Base-by-base conservation (phyloP, 441 rosid species). In the Euphorbia celastroides region DNA sequence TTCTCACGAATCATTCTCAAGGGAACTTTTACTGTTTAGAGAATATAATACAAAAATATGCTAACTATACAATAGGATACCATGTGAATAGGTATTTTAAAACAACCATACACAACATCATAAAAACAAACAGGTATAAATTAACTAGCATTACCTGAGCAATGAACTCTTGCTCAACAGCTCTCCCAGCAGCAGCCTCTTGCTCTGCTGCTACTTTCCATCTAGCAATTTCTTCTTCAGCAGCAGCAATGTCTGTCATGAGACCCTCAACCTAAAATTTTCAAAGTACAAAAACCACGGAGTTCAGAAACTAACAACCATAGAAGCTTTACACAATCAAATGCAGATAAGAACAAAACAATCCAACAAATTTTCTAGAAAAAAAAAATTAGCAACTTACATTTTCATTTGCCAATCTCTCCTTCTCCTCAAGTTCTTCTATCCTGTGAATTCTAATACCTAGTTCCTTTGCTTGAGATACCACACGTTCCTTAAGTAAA, bases 191-290 rank as follows among this genome's bases (percentile, higher is more conserved):
- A 70, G 88, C 96, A 75, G 99, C 99, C 79, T 91, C 99, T 69
- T 93, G 86, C 84, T 91, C 99, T 57, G 97, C 99, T 72, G 99
- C 99, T 51, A 82, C 84, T 88, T 91, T 93, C 99, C 97, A 93
- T 80, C 97, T 84, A 38, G 82, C 61, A 72, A 91, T 91, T 84
- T 93, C 99, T 86, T 91, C 99, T 78, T 91, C 97, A 59, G 99
- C 90, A 62, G 92, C 92, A 76, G 95, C 86, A 73, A 93, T 86
- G 75, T 93, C 99, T 73, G 83, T 80, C 96, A 93, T 90, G 68
- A 93, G 92, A 75, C 99, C 99, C 79, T 93, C 99, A 70, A 93
- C 83, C 97, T 93, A 75, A 50, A 81, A 70, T 32, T 62, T 50
- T 31, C 30, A 66, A 65, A 50, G 12, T 25, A 44, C 41, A 22